Conservation (phyloP, 352 stramenopile species). For the Phytophthora pini region DNA sequence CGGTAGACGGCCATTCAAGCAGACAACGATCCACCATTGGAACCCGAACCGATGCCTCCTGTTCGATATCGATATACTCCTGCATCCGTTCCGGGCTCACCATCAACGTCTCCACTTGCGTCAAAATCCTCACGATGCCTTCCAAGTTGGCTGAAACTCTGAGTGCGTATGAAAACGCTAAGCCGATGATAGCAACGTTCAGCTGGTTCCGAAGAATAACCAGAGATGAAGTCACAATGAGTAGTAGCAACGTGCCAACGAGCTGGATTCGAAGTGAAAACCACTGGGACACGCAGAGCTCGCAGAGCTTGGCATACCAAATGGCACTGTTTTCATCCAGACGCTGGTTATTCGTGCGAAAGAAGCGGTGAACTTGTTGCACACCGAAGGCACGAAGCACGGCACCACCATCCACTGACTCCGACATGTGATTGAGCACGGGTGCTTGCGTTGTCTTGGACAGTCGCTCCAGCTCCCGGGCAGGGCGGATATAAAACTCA, state of each 20-base stretch:
- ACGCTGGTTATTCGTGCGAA: no score
- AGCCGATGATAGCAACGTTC: background rate
- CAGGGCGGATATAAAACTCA: no score
- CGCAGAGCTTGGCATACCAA: no score
- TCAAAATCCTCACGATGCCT: background rate
- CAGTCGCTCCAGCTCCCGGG: no score
- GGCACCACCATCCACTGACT: no score
- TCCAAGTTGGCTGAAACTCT: background rate
- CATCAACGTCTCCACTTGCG: background rate
- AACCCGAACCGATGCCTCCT: background rate
- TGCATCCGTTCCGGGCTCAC: background rate
- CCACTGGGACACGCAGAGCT: no score
- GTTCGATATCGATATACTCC: conserved; percentile 1
- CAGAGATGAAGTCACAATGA: background rate
- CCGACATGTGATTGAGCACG: no score
- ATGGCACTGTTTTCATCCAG: no score
- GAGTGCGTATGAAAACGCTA: background rate
- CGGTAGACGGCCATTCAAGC: background rate
- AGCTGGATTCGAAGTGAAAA: background rate
- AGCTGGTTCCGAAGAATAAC: background rate
- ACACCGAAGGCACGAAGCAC: no score
- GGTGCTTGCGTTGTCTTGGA: no score
- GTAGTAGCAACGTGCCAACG: background rate
- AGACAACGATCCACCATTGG: background rate
- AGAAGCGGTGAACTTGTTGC: no score